Conservation (phyloP, 106 monocot genomes). For the Dioscorea dumetorum region DNA sequence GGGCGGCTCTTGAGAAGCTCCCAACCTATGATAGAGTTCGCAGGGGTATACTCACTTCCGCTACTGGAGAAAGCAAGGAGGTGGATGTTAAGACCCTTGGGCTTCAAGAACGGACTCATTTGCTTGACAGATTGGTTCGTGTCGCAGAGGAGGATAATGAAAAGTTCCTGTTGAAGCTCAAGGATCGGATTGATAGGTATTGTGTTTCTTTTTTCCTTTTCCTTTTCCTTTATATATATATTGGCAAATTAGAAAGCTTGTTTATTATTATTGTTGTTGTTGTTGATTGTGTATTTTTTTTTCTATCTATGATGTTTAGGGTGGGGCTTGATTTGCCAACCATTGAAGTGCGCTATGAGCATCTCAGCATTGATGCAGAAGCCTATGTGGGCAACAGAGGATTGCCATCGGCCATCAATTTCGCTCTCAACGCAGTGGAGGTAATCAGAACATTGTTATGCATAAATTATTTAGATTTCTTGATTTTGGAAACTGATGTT, state of each 20-base stretch:
- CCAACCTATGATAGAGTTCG: conserved; percentile 10
- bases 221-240: background rate
- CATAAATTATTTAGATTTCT: background rate
- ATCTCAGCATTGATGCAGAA: conserved; percentile 30
- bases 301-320: conserved; percentile 9
- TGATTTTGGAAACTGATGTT: background rate
- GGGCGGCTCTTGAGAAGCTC: conserved; percentile 7
- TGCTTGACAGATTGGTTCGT: background rate
- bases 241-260: background rate
- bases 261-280: no score
- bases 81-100: background rate
- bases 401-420: conserved; percentile 30
- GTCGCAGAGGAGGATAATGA: background rate
- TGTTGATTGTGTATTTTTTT: no score
- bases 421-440: conserved; percentile 22
- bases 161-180: conserved; percentile 3
- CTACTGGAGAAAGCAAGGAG: background rate
- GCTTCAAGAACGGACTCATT: background rate
- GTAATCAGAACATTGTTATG: conserved; percentile 4
- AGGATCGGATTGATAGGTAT: background rate
- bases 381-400: conserved; percentile 47
- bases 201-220: no score
- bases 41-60: background rate
- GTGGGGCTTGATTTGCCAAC: conserved; percentile 40
- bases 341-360: conserved; percentile 45